Percentiles rank a stretch among this genome's conserved stretches.
Evolutionary conservation across 2,329 filamentous ascomycete genomes (phyloP).

Genomic region (Neofusicoccum laricinum): DNA sequence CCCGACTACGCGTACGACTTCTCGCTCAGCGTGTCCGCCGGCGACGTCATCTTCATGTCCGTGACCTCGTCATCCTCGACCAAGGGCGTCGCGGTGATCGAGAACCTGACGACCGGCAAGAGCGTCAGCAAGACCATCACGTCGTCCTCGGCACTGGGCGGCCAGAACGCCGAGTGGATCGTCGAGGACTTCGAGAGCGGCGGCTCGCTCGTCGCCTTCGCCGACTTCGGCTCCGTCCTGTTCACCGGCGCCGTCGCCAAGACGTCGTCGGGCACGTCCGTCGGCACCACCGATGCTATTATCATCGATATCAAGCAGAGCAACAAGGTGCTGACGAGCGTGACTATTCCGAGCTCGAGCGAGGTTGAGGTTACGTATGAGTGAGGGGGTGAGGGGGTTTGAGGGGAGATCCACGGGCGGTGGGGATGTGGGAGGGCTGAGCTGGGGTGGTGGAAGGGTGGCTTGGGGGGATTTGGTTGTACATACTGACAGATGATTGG

Average conservation of each 20-base stretch:
- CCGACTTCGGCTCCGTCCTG: conserved; percentile 16
- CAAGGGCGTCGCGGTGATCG: conserved; percentile 45
- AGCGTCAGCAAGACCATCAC: conserved; percentile 52
- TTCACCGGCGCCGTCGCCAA: conserved; percentile 16
- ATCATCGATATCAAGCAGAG: conserved; percentile 49
- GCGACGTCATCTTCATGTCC: conserved; percentile 45
- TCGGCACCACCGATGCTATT: conserved; percentile 37
- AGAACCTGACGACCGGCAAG: conserved; percentile 54
- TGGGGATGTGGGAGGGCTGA: too few species aligned
- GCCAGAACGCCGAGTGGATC: conserved; percentile 21
- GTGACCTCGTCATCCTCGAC: conserved; percentile 40
- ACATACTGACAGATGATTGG: too few species aligned
- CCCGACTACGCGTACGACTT: conserved; percentile 57
- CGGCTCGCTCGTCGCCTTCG: conserved; percentile 15
- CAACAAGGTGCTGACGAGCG: conserved; percentile 16
- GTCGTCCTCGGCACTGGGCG: conserved; percentile 3
- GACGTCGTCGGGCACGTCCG: conserved; percentile 18
- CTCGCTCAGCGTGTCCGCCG: conserved; percentile 36
- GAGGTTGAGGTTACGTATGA: conserved; percentile 15
- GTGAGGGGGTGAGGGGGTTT: background rate
- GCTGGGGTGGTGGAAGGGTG: too few species aligned
- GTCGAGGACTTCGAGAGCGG: conserved; percentile 18
- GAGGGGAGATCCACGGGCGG: too few species aligned
- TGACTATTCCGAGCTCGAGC: background rate
- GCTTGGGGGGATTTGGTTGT: too few species aligned